Base-by-base conservation (phyloP, 1,284 basidiomycete genomes). In the Moniliophthora roreri region DNA sequence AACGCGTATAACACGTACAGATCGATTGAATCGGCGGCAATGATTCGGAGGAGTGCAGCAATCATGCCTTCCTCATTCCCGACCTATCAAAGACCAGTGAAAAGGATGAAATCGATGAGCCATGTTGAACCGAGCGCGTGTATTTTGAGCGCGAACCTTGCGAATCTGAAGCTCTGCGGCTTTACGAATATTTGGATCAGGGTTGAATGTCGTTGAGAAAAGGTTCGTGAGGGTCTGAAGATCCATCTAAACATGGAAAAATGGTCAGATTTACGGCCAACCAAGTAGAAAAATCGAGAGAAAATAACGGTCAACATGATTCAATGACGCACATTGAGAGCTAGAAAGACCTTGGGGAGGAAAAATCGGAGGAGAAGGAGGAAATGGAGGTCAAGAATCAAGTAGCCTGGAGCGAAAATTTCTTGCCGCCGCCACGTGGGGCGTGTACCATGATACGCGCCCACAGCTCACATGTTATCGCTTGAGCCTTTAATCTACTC, bases 171-270 rank as follows among this genome's bases (percentile, higher is more conserved):
- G 80, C 67, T 94, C 91, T 38, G 84, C 87, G 37, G 87, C 75
- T 63, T 89, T 91, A 60, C 91, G 86, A 56, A 86, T 81, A 76
- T 93, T 93, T 45, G 91, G 89, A 70, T 93, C 87, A n/a, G 87
- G 78, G 63, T 80, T 89, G 70, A 84, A 86, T 13, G 89, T 91
- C 38, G 86, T 85, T 10, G 87, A 78, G 66, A 93, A 93, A 51
- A 93, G 81, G 61, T 83, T 80, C 6, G 87, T 86, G 53, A 93
- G 76, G 20, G 81, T 79, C 66, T 88, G 84, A 50, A 90, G 75
- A 70, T 93, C 90, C 91, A 92, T 92, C 58, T 63, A 41, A 32
- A 20, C n/a, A 23, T 15, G 24, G 26, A 32, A 32, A 6, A 32
- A 6, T 32, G 11, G 28, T 32, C 28, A 32, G 28, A n/a, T n/a